phyloP scores from a whole-genome alignment of 192 early-diverging fungal genomes.

The Coemansia sp. region DNA sequence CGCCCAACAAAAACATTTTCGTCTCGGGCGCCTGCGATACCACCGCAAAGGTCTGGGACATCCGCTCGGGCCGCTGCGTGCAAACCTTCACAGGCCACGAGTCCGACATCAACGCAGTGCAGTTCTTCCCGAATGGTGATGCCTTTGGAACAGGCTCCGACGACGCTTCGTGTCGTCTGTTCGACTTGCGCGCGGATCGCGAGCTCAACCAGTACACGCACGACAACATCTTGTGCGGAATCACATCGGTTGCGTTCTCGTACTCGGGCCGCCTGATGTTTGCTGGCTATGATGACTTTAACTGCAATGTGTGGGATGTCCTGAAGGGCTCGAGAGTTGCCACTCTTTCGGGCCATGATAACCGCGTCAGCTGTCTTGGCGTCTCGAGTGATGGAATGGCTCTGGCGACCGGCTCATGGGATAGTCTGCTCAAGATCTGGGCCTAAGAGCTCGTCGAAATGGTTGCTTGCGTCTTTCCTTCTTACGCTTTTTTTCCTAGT shows the following conservation, averaged over 20 bases:
- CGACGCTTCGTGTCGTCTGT: slow-evolving; percentile 96
- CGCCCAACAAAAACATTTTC: slow-evolving; percentile 93
- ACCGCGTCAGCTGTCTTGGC: slow-evolving; percentile 95
- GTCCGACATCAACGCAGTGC: slow-evolving; percentile 98
- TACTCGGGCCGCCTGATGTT: slow-evolving; percentile 94
- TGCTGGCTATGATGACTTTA: slow-evolving; percentile 99
- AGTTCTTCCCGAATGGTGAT: slow-evolving; percentile 99
- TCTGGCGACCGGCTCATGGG: slow-evolving; percentile 98
- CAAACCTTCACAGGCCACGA: slow-evolving; percentile 99
- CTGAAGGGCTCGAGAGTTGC: slow-evolving; percentile 94
- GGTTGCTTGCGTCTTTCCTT: neutral
- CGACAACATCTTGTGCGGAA: slow-evolving; percentile 97
- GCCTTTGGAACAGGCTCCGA: slow-evolving; percentile 98
- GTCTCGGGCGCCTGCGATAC: slow-evolving; percentile 98
- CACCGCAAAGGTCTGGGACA: slow-evolving; percentile 99
- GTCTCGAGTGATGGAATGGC: slow-evolving; percentile 98
- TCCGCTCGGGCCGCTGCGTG: slow-evolving; percentile 92
- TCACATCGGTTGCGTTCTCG: slow-evolving; percentile 97
- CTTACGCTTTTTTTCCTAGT: too few species aligned
- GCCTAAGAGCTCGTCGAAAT: slow-evolving; percentile 23
- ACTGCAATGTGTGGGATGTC: slow-evolving; percentile 99
- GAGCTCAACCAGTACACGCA: slow-evolving; percentile 98
- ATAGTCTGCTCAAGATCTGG: slow-evolving; percentile 91
- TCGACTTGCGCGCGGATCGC: slow-evolving; percentile 96
- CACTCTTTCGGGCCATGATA: slow-evolving; percentile 92